Evolutionary conservation across 2,329 filamentous ascomycete species (phyloP), one percentile per base, ranked within the genome.

Genomic region (Colletotrichum sansevieriae): DNA sequence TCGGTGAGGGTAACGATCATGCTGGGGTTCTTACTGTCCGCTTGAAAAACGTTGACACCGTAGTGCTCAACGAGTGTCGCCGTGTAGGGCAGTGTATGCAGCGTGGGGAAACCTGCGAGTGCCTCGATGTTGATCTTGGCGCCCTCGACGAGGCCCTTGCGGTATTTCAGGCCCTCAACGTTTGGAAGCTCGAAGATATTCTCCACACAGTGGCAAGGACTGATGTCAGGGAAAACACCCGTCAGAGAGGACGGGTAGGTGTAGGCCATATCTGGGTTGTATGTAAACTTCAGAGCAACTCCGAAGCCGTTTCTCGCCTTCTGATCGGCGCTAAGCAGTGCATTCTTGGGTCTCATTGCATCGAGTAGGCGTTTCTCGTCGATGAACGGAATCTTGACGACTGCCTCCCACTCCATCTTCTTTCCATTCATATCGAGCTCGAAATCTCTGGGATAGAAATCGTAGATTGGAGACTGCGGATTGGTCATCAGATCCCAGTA

Each of bases 351-450:
- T 15, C 87, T 91, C 92, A 99, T 98, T 8, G 95, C 96, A 43
- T 85, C 82, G 63, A 99, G 84, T 2, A 99, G 84, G 29, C 96
- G 89, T 74, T 91, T 89, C 78, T 99, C 95, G 67, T 99, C 94
- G 71, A 99, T 99, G 80, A 99, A 99, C 0, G 96, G 96, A 76
- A 99, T 99, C 80, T 98, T 99, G 72, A 99, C 94, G 43, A 99
- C 95, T 33, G 96, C 96, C 78, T 99, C 96, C 96, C 96, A 99
- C 72, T 99, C 97, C 92, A 97, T 97, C 83, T 97, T 99, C 84
- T 99, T 99, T 68, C 96, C 97, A 74, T 99, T 98, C 96, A 99
- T 98, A 78, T 99, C 97, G 46, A 99, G 85, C 72, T 97, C 94
- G 75, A 99, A 99, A 75, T 99, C 96, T 74, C 95, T 89, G 2